phyloP scores from a whole-genome alignment of 2,329 filamentous ascomycete genomes.

The Aspergillus intermedius region DNA sequence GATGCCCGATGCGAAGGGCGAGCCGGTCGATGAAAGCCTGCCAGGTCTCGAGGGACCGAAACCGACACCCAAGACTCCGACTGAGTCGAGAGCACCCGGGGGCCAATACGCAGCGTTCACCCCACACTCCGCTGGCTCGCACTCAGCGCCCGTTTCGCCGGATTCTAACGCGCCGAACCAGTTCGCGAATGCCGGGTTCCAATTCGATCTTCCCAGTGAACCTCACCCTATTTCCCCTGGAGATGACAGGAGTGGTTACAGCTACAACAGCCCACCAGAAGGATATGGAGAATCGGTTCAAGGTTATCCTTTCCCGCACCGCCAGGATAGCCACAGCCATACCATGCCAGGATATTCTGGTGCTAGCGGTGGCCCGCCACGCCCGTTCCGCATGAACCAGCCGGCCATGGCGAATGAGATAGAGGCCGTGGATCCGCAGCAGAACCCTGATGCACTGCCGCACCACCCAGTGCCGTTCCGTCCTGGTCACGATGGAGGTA shows the following conservation, averaged over 20 bases:
- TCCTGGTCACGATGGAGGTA: conserved; percentile 43
- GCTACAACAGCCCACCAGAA: conserved; percentile 4
- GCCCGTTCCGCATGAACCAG: conserved; percentile 16
- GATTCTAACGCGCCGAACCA: conserved; percentile 21
- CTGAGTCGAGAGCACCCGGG: conserved; percentile 11
- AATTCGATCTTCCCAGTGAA: conserved; percentile 62
- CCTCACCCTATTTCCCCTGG: conserved; percentile 8
- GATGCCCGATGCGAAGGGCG: conserved; percentile 33
- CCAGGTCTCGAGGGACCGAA: conserved; percentile 29
- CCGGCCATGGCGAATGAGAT: conserved; percentile 11
- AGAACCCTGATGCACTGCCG: conserved; percentile 51
- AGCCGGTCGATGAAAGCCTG: conserved; percentile 25
- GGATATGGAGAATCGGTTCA: conserved; percentile 10
- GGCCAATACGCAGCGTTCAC: conserved; percentile 32
- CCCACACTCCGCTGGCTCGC: conserved; percentile 23
- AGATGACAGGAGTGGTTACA: conserved; percentile 9
- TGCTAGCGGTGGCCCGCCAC: conserved; percentile 15
- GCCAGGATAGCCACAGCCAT: conserved; percentile 2
- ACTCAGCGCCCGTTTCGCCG: conserved; percentile 44
- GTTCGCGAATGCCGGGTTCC: conserved; percentile 50
- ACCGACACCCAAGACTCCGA: conserved; percentile 18
- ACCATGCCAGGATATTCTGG: conserved; percentile 9
- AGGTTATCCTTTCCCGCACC: conserved; percentile 13
- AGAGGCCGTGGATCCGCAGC: conserved; percentile 18
- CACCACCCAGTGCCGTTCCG: conserved; percentile 51